phyloP scores from a whole-genome alignment of 768 basidiomycete genomes.

The Kockovaella imperatae region DNA sequence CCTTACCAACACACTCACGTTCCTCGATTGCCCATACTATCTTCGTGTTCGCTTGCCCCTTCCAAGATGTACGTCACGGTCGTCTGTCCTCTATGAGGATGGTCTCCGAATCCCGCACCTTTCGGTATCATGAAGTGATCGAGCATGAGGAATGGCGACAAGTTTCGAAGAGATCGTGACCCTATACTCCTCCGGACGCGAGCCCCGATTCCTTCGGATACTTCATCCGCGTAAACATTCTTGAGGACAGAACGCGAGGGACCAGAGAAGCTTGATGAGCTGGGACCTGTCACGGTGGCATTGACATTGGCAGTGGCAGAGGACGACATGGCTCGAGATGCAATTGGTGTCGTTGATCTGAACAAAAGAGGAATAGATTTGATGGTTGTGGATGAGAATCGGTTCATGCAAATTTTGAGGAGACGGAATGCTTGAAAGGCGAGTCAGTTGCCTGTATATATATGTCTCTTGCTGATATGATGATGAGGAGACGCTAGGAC shows the following conservation, averaged over 20 bases:
- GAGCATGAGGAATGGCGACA: conserved; percentile 80
- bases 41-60: conserved; percentile 80
- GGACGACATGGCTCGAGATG: too few relatives aligned
- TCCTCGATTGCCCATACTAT: conserved; percentile 58
- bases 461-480: too few relatives aligned
- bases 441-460: too few relatives aligned
- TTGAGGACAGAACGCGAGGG: conserved; percentile 59
- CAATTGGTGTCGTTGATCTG: too few relatives aligned
- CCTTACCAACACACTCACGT: conserved; percentile 16
- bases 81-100: conserved; percentile 54
- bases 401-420: too few relatives aligned
- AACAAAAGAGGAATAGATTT: too few relatives aligned
- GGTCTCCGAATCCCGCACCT: conserved; percentile 68
- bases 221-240: conserved; percentile 57
- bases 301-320: too few relatives aligned
- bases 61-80: conserved; percentile 73
- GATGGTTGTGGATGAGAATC: too few relatives aligned
- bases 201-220: conserved; percentile 61
- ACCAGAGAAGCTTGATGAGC: too few relatives aligned
- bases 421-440: too few relatives aligned
- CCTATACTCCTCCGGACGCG: conserved; percentile 82
- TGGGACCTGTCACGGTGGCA: too few relatives aligned
- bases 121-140: conserved; percentile 65
- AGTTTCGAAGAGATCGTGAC: conserved; percentile 60
- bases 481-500: too few relatives aligned